Conservation (phyloP, 2,329 filamentous ascomycete species). For the Aspergillus transmontanensis region DNA sequence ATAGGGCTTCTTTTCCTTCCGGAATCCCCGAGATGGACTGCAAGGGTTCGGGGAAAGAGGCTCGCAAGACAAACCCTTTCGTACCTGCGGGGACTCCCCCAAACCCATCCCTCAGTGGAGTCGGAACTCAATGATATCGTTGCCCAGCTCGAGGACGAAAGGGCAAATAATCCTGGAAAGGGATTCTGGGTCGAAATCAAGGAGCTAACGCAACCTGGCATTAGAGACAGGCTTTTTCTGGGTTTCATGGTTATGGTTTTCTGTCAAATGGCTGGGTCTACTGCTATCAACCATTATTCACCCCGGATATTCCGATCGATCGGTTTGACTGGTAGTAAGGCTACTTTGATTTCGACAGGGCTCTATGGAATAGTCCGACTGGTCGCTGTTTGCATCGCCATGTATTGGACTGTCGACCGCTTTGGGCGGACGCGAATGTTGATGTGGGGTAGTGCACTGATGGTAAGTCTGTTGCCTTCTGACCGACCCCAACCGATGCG, state of each 20-base stretch:
- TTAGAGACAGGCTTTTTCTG: conserved; percentile 1
- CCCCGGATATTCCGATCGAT: conserved; percentile 38
- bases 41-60: conserved; percentile 66
- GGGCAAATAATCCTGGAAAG: neutral
- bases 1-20: conserved; percentile 59
- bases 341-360: conserved; percentile 65
- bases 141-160: neutral
- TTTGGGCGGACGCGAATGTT: conserved; percentile 57
- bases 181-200: neutral
- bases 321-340: conserved; percentile 62
- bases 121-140: conserved; percentile 10
- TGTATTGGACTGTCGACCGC: conserved; percentile 26
- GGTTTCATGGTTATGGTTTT: conserved; percentile 12
- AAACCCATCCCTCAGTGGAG: conserved; percentile 54
- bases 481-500: too few relatives aligned
- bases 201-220: neutral
- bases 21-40: conserved; percentile 67
- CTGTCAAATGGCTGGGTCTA: conserved; percentile 41
- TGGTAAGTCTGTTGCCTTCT: neutral
- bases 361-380: conserved; percentile 52
- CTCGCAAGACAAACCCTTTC: conserved; percentile 56
- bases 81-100: conserved; percentile 55
- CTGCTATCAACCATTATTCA: conserved; percentile 66
- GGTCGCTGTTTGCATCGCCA: conserved; percentile 63
- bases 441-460: conserved; percentile 42